Evolutionary conservation across 148 eudicot genomes (phyloP).

Genomic region (Salicornia ramosissima): DNA sequence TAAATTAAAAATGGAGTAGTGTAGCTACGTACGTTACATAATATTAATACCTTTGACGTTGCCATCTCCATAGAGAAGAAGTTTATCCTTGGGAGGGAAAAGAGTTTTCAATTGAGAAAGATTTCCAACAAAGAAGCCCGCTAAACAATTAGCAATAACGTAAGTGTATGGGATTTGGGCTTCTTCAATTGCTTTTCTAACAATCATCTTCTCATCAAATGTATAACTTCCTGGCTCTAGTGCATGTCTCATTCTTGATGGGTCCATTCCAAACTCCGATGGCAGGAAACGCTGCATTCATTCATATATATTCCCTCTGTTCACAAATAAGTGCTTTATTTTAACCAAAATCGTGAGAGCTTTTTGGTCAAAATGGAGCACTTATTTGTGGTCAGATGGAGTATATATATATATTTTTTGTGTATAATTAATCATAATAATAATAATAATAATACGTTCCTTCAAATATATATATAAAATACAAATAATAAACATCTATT

Average conservation of each 20-base stretch:
- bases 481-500: too few species aligned
- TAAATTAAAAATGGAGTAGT: too few species aligned
- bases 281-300: constrained; percentile 60
- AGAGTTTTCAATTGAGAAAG: constrained; percentile 52
- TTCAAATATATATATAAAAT: too few species aligned
- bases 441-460: too few species aligned
- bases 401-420: too few species aligned
- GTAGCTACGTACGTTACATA: not conserved
- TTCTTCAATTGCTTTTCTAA: constrained; percentile 63
- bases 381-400: too few species aligned
- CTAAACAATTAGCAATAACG: constrained; percentile 58
- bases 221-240: constrained; percentile 62
- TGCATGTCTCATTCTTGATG: constrained; percentile 56
- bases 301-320: too few species aligned
- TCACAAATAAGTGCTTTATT: too few species aligned
- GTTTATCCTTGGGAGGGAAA: constrained; percentile 49
- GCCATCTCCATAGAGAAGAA: constrained; percentile 57
- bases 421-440: too few species aligned
- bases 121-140: constrained; percentile 53
- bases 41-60: constrained; percentile 48
- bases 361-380: too few species aligned
- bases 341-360: too few species aligned
- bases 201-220: constrained; percentile 63
- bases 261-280: constrained; percentile 74
- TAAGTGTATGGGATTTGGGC: constrained; percentile 68